Evolutionary conservation across 352 stramenopile species (phyloP), one percentile per base, ranked within the genome.

Genomic region (Peronosclerospora sorghi): DNA sequence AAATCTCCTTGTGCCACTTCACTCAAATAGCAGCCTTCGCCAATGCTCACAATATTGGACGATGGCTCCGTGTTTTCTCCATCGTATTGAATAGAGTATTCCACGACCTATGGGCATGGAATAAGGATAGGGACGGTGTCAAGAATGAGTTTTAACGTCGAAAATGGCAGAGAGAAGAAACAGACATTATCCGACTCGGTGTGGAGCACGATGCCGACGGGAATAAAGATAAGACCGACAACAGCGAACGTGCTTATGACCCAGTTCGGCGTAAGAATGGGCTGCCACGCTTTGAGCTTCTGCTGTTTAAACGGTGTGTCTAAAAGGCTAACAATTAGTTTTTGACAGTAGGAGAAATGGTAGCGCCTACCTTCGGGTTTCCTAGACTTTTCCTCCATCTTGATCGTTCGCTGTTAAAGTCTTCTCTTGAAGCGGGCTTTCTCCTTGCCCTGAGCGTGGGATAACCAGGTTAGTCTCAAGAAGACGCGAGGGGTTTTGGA

Each of bases 261-360:
- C 83, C 83, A 98, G 46, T 81, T 91, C 32, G 96, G 94, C 62
- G 95, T 97, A 19, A 98, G 63, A 39, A 99, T 95, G 7, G 96
- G 95, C 72, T 97, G 86, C 92, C 95, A 98, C 27, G 94, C 83
- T 53, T 95, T 90, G 47, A 92, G 71, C 65, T 86, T 87, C 51
- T 92, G 79, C 67, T 92, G 79, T 62, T 92, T 92, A 53, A 92
- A 92, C 32, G 76, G 79, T 28, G 76, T 92, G 62, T 92, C 79
- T 89, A 26, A 15, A 35, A 35, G 1, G 7, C 13, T 17, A 17
- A 2, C 13, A 2, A 13, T 34, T 15, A 34, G 28, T 13, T 15
- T 34, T 15, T 7, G 20, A 19, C 13, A 41, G 1, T 2, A 29
- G 3, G 9, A 19, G 28, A 17, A 17, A 8, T 29, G 7, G 24